Base-by-base conservation (phyloP, 164 flowering plant species). In the Santalum album region DNA sequence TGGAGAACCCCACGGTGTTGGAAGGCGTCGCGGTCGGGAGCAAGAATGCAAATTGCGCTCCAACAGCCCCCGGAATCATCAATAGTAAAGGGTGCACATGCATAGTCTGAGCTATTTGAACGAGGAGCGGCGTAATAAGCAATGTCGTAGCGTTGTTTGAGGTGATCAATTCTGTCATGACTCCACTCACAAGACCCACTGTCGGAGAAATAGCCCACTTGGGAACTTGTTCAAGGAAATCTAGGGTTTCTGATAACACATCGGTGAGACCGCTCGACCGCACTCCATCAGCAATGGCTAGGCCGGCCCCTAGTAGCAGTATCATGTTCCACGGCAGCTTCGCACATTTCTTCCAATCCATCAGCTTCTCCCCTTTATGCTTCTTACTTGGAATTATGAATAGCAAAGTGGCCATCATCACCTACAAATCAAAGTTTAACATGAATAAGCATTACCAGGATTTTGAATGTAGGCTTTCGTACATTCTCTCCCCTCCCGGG, bases 311-410 rank as follows among this genome's bases (percentile, higher is more conserved):
- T 5, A 87, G 73, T 3, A 91, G 69, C 25, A 87, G 61, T 12
- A 91, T 63, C 21, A 87, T 78, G 77, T 57, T 72, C 98, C 95
- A 90, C 25, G 91, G 96, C 1, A 90, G 71, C 63, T 79, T 90
- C 83, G 86, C 87, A 90, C 98, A 90, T 58, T 90, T 83, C 81
- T 73, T 81, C 98, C 98, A 90, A 67, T 90, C 98, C 98, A 90
- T 90, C 48, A 87, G 56, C 58, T 83, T 86, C 75, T 84, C 95
- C 7, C 90, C 86, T 36, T 72, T 59, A 14, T 67, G 63, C 61
- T 81, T 83, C 69, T 72, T 82, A 77, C 70, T 85, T 46, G 97
- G 96, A 36, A 90, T 87, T 70, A 90, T 82, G 84, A 87, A 90
- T 50, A 90, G 58, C 17, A 87, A 59, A 1, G 96, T 87, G 23